Base-by-base conservation (phyloP, 371 early-diverging fungal species). In the Mucor mucedo region DNA sequence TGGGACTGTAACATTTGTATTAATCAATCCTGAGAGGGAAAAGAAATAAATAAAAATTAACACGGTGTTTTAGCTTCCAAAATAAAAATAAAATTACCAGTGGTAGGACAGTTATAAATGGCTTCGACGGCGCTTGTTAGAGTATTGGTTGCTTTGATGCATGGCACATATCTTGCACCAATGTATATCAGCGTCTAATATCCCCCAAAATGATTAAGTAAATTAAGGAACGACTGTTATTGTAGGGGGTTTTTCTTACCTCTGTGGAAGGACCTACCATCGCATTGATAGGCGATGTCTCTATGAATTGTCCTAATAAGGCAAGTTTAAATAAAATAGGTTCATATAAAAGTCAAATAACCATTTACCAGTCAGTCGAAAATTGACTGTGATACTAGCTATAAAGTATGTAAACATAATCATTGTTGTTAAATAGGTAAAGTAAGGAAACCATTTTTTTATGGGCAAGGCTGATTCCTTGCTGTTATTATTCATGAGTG, bases 141-240 rank as follows among this genome's bases (percentile, higher is more conserved):
- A 9, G 56, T 40, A 16, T 66, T 14, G 5, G 64, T 72, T 38
- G 62, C 42, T 21, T 70, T 60, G 74, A 84, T 84, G 50, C 84
- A 81, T 40, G 82, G 78, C n/a, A 69, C 66, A 58, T 76, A 84
- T 8, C 84, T 68, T 4, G 80, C 82, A 4, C 82, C 84, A 6
- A 66, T 53, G 14, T 59, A 59, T 38, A 84, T 76, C 33, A 81
- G 57, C 0, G 79, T 75, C 72, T 63, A 56, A 32, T n/a, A 21
- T 21, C 21, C 21, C 21, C 29, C 5, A 48, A 40, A 16, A 49
- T 55, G 33, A 5, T 21, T 21, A 21, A 3, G 21, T 3, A 8
- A 21, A 7, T 21, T 21, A 21, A 9, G 4, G 3, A 21, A 0
- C 5, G 2, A 4, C 2, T 21, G 1, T 47, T 38, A 4, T n/a